Base-by-base conservation (phyloP, 2,329 filamentous ascomycete genomes). In the Raffaelea deltoideospora region DNA sequence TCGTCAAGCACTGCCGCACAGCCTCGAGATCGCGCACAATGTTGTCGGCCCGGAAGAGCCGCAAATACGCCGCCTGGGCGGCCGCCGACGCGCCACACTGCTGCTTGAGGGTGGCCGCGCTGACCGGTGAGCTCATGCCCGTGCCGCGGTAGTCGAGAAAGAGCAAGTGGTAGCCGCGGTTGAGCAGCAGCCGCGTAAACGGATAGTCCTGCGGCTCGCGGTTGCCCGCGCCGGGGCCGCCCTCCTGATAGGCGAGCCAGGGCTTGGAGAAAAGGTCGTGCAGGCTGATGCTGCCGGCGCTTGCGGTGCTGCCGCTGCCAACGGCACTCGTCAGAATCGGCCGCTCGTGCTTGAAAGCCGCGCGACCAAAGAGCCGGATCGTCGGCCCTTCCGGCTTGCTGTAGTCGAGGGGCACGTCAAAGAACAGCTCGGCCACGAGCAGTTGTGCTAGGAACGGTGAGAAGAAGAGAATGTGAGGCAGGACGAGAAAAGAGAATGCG, bases 111-210 rank as follows among this genome's bases (percentile, higher is more conserved):
- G 79, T 85, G 9, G 69, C 71, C 9, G 81, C 74, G 1, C 80
- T 80, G 30, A 95, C 72, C 1, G 87, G 80, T 2, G 76, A 81
- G 51, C 83, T 92, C 35, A 93, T 61, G 1, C 88, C 88, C 3
- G 85, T 92, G 11, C 88, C 88, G 35, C 88, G 75, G 54, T 94
- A 87, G 54, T 96, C 88, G n/a, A 96, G 68, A 44, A 80, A 78
- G 3, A 96, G 69, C 32, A 85, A 63, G 54, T 92, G 82, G 51
- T 94, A 95, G 14, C 87, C 87, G 43, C 78, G 77, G 41, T 78
- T 74, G 6, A 95, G 66, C 38, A 85, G 67, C 22, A 67, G 62
- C 23, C 74, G 69, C n/a, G 82, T 80, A 51, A 85, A 71, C 8
- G 76, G 63, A 42, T 76, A 72, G 40, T 81, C 70, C 51, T 92